phyloP scores from a whole-genome alignment of 345 rosid species.

The Arabis alpina region DNA sequence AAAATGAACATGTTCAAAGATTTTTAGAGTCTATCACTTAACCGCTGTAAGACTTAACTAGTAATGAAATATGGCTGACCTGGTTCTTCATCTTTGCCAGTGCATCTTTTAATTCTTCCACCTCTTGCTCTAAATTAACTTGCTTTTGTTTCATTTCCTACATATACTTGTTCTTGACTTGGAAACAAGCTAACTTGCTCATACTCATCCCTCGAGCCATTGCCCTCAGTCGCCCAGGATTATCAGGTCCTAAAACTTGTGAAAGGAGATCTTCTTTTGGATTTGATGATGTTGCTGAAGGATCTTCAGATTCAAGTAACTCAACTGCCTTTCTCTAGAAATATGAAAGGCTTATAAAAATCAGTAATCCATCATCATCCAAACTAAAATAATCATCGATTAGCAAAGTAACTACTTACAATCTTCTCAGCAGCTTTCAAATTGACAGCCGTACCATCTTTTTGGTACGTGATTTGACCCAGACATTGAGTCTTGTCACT shows the following conservation, averaged over 20 bases:
- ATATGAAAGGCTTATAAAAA: too few relatives aligned
- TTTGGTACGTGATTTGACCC: too few relatives aligned
- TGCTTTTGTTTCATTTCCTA: background rate
- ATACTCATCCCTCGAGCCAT: slow-evolving; percentile 7
- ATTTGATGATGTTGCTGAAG: background rate
- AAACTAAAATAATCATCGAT: too few relatives aligned
- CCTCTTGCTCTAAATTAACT: background rate
- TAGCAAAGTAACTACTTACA: too few relatives aligned
- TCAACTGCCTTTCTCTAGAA: background rate
- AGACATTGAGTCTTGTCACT: too few relatives aligned
- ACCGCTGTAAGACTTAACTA: too few relatives aligned
- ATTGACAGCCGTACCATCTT: too few relatives aligned
- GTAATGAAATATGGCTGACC: background rate
- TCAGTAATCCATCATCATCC: too few relatives aligned
- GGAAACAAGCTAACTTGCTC: slow-evolving; percentile 6
- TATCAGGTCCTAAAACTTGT: slow-evolving; percentile 10
- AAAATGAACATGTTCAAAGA: too few relatives aligned
- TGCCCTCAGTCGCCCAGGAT: slow-evolving; percentile 8
- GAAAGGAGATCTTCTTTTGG: slow-evolving; percentile 5
- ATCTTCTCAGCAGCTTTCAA: too few relatives aligned
- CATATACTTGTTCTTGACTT: background rate
- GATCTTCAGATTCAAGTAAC: background rate
- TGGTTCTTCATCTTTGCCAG: background rate
- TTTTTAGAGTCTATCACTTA: too few relatives aligned
- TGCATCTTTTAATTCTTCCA: background rate